Evolutionary conservation across 108 stramenopile genomes (phyloP).

Genomic region (Fistulifera solaris): DNA sequence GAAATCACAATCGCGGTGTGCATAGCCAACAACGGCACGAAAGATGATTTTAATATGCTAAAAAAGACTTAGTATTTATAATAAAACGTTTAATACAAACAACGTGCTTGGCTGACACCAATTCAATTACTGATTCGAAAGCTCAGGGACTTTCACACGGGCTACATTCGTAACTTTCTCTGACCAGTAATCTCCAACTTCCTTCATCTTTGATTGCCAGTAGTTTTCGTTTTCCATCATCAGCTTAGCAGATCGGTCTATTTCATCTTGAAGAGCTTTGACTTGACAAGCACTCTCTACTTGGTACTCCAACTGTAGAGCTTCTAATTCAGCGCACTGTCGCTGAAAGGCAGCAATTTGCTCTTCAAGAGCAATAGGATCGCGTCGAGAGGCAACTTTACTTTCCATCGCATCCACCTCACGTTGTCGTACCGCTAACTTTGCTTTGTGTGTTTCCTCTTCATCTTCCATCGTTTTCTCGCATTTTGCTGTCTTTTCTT

Average conservation of each 20-base stretch:
- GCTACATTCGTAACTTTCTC: slow-evolving; percentile 13
- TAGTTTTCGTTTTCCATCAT: slow-evolving; percentile 45
- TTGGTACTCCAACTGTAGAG: slow-evolving; percentile 28
- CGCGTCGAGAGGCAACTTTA: slow-evolving; percentile 59
- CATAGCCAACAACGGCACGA: no score
- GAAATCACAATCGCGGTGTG: slow-evolving; percentile 13
- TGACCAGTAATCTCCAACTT: slow-evolving; percentile 29
- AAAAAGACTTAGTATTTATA: no score
- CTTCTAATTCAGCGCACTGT: slow-evolving; percentile 48
- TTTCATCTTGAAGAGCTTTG: slow-evolving; percentile 55
- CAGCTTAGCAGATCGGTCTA: slow-evolving; percentile 33
- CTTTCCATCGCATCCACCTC: slow-evolving; percentile 54
- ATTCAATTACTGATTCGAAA: no score
- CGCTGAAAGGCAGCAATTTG: slow-evolving; percentile 45
- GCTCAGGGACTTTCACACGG: no score
- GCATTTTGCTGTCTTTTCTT: slow-evolving; percentile 29
- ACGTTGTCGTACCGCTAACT: slow-evolving; percentile 40
- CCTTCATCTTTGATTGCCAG: slow-evolving; percentile 17
- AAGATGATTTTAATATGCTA: no score
- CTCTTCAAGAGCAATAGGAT: slow-evolving; percentile 65
- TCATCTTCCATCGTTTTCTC: slow-evolving; percentile 40
- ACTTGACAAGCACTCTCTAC: slow-evolving; percentile 38
- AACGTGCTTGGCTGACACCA: no score
- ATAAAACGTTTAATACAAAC: no score
- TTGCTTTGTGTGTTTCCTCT: slow-evolving; percentile 41